Evolutionary conservation across 371 early-diverging fungal genomes (phyloP).

Genomic region (Mortierella sp.): DNA sequence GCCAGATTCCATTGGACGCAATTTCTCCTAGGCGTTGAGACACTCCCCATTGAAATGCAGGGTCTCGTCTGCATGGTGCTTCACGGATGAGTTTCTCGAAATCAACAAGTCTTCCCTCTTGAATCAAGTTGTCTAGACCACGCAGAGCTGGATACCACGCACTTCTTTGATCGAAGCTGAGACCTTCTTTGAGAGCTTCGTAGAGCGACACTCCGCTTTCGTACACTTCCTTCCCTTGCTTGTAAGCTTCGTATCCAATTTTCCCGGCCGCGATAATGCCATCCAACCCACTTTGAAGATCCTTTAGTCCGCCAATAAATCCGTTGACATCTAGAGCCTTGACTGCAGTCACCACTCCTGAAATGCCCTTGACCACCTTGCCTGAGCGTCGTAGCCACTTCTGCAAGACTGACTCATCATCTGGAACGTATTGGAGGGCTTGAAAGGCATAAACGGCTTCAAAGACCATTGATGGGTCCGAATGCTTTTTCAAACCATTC

Average conservation of each 20-base stretch:
- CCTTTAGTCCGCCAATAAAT: neutral
- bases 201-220: constrained; percentile 13
- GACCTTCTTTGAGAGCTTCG: constrained; percentile 7
- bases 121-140: constrained; percentile 6
- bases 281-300: neutral
- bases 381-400: neutral
- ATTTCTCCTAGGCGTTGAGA: constrained; percentile 18
- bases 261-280: neutral
- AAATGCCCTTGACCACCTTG: constrained; percentile 1
- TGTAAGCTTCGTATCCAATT: neutral
- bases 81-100: constrained; percentile 1
- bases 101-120: constrained; percentile 5
- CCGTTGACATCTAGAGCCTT: constrained; percentile 9
- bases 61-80: neutral
- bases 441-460: constrained; percentile 23
- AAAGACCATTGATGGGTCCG: constrained; percentile 11
- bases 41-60: constrained; percentile 25
- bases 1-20: constrained; percentile 9
- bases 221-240: neutral
- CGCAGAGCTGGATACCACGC: constrained; percentile 18
- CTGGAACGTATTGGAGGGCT: constrained; percentile 8
- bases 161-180: neutral
- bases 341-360: constrained; percentile 3
- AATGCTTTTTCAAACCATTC: constrained; percentile 2
- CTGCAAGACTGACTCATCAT: constrained; percentile 13